A percentile compares a stretch with the other conserved stretches of the same genome.
Evolutionary conservation across 345 rosid genomes (phyloP).

Genomic region (Populus deltoides): DNA sequence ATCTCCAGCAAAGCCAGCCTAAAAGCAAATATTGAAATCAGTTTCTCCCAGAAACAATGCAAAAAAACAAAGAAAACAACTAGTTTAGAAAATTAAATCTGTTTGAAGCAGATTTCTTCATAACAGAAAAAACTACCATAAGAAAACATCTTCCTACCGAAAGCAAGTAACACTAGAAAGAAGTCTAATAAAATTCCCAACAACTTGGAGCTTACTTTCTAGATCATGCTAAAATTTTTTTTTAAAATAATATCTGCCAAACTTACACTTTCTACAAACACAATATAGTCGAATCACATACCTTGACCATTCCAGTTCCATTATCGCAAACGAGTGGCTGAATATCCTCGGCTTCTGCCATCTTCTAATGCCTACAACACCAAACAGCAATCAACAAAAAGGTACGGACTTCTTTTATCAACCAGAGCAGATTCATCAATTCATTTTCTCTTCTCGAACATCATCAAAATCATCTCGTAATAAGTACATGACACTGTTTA

Average conservation of each 20-base stretch:
- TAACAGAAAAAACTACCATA: neutral
- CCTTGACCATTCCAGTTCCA: constrained; percentile 94
- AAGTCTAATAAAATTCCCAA: neutral
- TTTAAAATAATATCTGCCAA: neutral
- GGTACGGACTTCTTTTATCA: neutral
- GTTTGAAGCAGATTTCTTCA: neutral
- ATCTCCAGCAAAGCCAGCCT: constrained; percentile 98
- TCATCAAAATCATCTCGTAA: neutral
- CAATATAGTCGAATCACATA: constrained; percentile 8
- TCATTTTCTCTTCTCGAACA: neutral
- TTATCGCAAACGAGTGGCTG: constrained; percentile 75
- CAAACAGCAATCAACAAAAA: neutral
- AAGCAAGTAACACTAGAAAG: neutral
- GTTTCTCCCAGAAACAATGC: neutral
- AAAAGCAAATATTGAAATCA: neutral
- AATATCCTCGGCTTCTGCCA: constrained; percentile 63
- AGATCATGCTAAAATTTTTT: neutral
- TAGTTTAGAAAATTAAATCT: neutral
- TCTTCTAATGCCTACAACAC: constrained; percentile 41
- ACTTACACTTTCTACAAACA: neutral
- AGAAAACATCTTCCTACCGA: neutral
- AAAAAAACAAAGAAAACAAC: neutral
- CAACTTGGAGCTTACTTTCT: neutral
- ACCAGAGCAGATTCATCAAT: neutral
- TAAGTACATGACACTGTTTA: neutral